Evolutionary conservation across 2,329 filamentous ascomycete species (phyloP), one percentile per base, ranked within the genome.

Genomic region (Helminthosporium solani): DNA sequence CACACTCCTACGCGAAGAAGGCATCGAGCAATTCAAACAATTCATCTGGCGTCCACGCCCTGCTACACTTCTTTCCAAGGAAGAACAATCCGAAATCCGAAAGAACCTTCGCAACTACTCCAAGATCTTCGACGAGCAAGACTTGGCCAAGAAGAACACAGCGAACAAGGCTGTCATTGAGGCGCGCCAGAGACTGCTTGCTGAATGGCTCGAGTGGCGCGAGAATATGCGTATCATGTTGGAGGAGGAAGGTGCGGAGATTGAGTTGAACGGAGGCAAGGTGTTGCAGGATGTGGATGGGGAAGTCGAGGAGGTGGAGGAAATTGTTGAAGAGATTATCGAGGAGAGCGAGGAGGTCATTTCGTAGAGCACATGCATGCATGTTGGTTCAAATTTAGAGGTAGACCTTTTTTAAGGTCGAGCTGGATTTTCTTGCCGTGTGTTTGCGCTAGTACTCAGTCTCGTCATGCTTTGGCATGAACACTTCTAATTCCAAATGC

Each of bases 71-170:
- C 86, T 99, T 47, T 85, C 82, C 72, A 96, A 96, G 77, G 92
- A 97, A 54, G 92, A 99, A 78, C 94, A 97, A 78, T 95, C 96
- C 80, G 82, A 87, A 65, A 89, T 97, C 65, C 92, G 95, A 77
- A 96, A 96, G 83, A 99, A 96, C 75, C 85, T 99, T 44, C 88
- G 92, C 60, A 94, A 97, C 74, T 99, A 96, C 83, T 90, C 86
- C 71, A 88, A 89, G 68, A 79, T 88, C 56, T 99, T 99, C 71
- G 94, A 99, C 61, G 90, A 96, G 75, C 87, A 96, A 70, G 95
- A 99, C 73, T 83, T 87, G 54, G 90, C 95, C 68, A 90, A 92
- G 67, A 91, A 91, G 67, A 92, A 91, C 52, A 92, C 90, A 45
- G 94, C 92, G 61, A 94, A 97, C 75, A 84, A 91, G 64, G 92